Evolutionary conservation across 140 eudicot genomes (phyloP), one percentile per base, ranked within the genome.

Genomic region (Anethum foeniculum): DNA sequence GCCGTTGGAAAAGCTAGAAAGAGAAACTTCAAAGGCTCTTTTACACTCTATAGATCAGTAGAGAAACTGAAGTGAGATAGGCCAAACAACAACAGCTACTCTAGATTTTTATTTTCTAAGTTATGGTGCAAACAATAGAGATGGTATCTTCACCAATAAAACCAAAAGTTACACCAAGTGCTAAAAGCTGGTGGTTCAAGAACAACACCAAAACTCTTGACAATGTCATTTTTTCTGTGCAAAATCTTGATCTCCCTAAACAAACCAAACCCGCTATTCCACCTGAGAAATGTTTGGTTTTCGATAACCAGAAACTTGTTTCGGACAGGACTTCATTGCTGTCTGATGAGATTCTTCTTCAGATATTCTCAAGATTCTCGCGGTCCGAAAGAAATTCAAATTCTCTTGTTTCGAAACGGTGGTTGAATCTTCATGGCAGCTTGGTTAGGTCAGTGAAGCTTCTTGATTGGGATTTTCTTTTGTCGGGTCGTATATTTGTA

Each of bases 401-500:
- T 79, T 84, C 85, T 71, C 81, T 90, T 5, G 97, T 92, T 10
- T 92, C 96, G 49, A 92, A 86, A 80, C 51, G 83, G 7, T 92
- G 97, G 97, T 83, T 87, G 54, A 77, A 79, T 83, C 86, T 90
- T 18, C 90, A 86, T 34, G 97, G 97, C 47, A 81, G 97, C 65
- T 84, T 92, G 56, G 81, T 87, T 21, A 85, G 83, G 76, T 88
- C 96, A 18, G 27, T 90, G 14, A 88, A 75, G 86, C 86, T 92
- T 72, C 85, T 90, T 8, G 97, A 92, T 77, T 90, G 97, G 97
- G 80, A 77, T 3, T 92, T 90, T 43, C 82, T 92, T 12, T 46
- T 79, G 0, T 80, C 90, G 1, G 90, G 97, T 79, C 83, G 96
- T 46, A 77, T 92, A 48, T 87, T 92, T 82, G 14, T 65, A 1